Evolutionary conservation across 108 stramenopile genomes (phyloP).

Genomic region (Cylindrotheca fusiformis): DNA sequence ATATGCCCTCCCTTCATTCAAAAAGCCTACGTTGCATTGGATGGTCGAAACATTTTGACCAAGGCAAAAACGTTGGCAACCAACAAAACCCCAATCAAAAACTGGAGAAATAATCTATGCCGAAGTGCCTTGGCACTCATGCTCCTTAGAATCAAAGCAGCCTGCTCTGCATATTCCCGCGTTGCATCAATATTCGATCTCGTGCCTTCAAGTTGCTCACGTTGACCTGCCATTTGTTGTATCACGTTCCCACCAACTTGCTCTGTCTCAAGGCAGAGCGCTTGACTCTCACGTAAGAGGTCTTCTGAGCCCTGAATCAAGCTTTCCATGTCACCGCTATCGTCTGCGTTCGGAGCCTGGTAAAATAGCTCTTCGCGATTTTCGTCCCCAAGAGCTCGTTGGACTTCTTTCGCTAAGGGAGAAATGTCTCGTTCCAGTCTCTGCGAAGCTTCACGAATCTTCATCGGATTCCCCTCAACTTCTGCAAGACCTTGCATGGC

Average conservation of each 20-base stretch:
- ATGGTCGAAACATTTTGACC: conserved; percentile 14
- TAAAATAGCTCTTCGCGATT: conserved; percentile 42
- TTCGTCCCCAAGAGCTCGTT: conserved; percentile 30
- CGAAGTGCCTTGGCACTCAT: conserved; percentile 48
- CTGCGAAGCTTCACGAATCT: conserved; percentile 52
- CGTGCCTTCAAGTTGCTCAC: conserved; percentile 73
- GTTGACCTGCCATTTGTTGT: conserved; percentile 64
- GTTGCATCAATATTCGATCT: conserved; percentile 41
- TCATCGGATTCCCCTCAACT: conserved; percentile 67
- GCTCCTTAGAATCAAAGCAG: conserved; percentile 55
- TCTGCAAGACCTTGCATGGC: conserved; percentile 80
- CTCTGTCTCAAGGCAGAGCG: conserved; percentile 70
- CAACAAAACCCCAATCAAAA: conserved; percentile 52
- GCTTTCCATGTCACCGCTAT: conserved; percentile 39
- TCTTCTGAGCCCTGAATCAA: conserved; percentile 63
- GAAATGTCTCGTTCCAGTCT: conserved; percentile 61
- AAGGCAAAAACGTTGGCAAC: conserved; percentile 54
- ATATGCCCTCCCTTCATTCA: too few species aligned
- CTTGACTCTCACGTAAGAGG: conserved; percentile 67
- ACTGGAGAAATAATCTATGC: conserved; percentile 63
- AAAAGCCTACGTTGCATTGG: too few species aligned
- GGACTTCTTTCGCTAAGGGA: conserved; percentile 63
- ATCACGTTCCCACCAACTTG: conserved; percentile 64
- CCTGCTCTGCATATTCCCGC: conserved; percentile 47
- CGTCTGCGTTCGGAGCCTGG: conserved; percentile 31